Evolutionary conservation across 1,284 basidiomycete species (phyloP).

Genomic region (Pseudozyma pruni): DNA sequence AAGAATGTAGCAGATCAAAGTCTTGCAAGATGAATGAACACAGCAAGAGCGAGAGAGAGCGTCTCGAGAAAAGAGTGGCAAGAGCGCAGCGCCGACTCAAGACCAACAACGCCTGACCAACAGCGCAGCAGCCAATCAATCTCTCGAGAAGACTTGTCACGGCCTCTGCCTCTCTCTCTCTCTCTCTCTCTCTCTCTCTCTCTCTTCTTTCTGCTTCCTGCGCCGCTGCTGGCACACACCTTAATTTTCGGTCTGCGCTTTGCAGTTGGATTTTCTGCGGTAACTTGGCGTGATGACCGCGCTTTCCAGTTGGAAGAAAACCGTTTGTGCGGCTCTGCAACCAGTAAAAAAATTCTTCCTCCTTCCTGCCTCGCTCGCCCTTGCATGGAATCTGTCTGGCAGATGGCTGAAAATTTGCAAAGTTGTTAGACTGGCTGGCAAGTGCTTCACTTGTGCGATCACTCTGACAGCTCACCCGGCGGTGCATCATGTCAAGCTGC

Average conservation of each 20-base stretch:
- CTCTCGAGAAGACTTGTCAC: conserved; percentile 3
- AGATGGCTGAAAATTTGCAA: too few species aligned
- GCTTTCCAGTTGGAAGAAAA: too few species aligned
- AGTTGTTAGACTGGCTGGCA: too few species aligned
- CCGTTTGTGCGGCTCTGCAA: neutral
- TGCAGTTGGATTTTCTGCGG: neutral
- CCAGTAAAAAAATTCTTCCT: neutral
- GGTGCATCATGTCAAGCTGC: too few species aligned
- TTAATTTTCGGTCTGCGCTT: neutral
- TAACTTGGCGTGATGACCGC: neutral
- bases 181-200: too few species aligned
- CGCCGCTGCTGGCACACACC: neutral
- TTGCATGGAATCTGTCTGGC: too few species aligned
- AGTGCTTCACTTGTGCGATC: too few species aligned
- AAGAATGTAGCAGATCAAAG: conserved; percentile 1
- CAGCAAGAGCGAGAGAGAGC: neutral
- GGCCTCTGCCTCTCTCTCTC: neutral
- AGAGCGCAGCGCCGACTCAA: conserved; percentile 15
- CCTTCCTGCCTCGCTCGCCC: too few species aligned
- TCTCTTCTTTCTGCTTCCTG: neutral
- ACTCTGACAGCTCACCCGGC: too few species aligned
- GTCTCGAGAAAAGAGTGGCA: conserved; percentile 19
- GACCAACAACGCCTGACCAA: neutral
- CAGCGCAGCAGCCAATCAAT: conserved; percentile 9
- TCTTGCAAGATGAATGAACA: conserved; percentile 3